phyloP scores from a whole-genome alignment of 257 asterid genomes.

The Eucommia ulmoides region DNA sequence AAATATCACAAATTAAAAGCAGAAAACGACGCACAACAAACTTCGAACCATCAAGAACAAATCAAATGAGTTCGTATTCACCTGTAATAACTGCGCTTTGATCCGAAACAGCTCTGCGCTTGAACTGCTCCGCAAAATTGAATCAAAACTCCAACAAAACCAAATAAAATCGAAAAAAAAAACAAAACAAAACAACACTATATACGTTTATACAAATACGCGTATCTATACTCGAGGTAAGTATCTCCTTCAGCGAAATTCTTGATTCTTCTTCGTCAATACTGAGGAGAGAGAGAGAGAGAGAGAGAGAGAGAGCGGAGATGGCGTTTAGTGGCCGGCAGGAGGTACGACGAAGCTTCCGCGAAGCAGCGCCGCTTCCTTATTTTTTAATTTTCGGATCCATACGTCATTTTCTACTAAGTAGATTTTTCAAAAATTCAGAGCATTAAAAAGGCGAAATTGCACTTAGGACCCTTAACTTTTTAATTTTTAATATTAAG shows the following conservation, averaged over 20 bases:
- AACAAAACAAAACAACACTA: no score
- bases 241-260: background rate
- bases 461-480: no score
- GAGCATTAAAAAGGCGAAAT: no score
- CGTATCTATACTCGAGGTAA: no score
- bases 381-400: no score
- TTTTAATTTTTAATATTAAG: no score
- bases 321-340: conserved; percentile 16
- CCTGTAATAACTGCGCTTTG: background rate
- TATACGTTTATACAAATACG: no score
- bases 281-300: background rate
- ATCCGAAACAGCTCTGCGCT: background rate
- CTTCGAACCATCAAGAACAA: background rate
- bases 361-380: conserved; percentile 32
- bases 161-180: background rate
- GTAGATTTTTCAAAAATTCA: no score
- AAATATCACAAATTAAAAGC: background rate
- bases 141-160: background rate
- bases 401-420: no score
- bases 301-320: background rate
- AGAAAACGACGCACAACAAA: background rate
- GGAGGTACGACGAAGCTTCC: conserved; percentile 40
- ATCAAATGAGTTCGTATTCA: background rate
- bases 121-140: background rate
- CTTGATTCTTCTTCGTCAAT: background rate